Evolutionary conservation across 1,284 basidiomycete genomes (phyloP).

Genomic region (Ustilago shanxiensis): DNA sequence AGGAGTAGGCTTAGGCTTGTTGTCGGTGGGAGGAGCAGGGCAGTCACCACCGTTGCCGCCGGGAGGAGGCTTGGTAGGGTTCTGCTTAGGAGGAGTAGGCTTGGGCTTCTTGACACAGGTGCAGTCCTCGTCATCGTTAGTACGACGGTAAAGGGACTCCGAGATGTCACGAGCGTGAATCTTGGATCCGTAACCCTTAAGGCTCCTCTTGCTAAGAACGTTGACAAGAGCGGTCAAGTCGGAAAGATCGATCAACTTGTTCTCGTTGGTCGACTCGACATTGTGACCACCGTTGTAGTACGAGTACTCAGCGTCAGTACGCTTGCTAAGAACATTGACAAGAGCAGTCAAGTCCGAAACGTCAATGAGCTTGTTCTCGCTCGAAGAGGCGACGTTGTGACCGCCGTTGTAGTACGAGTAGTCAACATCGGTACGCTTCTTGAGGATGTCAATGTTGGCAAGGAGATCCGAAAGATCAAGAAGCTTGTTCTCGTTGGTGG

Average conservation of each 20-base stretch:
- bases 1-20: constrained; percentile 12
- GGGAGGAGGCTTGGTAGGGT: not conserved
- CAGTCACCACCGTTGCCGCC: constrained; percentile 1
- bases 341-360: constrained; percentile 42
- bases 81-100: constrained; percentile 30
- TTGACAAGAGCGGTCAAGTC: constrained; percentile 46
- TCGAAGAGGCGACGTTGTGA: constrained; percentile 43
- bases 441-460: constrained; percentile 26
- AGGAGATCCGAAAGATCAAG: constrained; percentile 32
- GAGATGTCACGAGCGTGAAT: constrained; percentile 46
- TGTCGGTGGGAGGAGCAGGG: not conserved
- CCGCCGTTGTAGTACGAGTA: constrained; percentile 39
- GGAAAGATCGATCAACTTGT: constrained; percentile 51
- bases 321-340: constrained; percentile 47
- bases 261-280: constrained; percentile 43
- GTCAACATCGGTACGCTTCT: constrained; percentile 18
- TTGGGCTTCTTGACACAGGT: constrained; percentile 51
- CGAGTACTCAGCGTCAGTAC: constrained; percentile 16
- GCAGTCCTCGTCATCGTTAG: constrained; percentile 51
- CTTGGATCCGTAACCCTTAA: constrained; percentile 31
- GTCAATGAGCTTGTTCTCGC: constrained; percentile 53
- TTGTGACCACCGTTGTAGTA: constrained; percentile 50
- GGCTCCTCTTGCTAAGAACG: constrained; percentile 41
- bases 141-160: constrained; percentile 43
- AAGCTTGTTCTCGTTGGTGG: constrained; percentile 37